A percentile compares a stretch with the other conserved stretches of the same genome.
Conservation (phyloP, 2,329 filamentous ascomycete species). For the Fusarium piperis region DNA sequence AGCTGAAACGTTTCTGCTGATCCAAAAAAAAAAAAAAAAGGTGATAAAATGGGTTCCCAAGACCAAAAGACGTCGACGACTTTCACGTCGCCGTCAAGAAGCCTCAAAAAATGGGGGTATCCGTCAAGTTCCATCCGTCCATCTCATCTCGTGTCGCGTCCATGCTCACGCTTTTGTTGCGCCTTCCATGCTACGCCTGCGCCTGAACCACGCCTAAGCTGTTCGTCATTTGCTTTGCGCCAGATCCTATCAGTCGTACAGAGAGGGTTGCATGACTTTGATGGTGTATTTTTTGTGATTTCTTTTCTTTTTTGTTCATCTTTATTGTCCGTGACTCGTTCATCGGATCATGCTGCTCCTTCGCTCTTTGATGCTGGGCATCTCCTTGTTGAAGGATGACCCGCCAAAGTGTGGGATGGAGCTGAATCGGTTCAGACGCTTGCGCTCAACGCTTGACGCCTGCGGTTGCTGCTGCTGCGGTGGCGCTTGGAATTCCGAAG, state of each 20-base stretch:
- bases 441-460: conserved; percentile 49
- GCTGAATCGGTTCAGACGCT: conserved; percentile 64
- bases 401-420: conserved; percentile 65
- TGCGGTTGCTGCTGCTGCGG: conserved; percentile 25
- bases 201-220: conserved; percentile 22
- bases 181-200: conserved; percentile 29
- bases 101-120: conserved; percentile 33
- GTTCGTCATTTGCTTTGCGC: conserved; percentile 25
- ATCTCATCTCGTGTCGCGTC: conserved; percentile 36
- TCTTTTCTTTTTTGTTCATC: conserved; percentile 24
- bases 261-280: conserved; percentile 11
- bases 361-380: conserved; percentile 51
- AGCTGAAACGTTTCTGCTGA: not conserved
- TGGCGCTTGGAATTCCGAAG: conserved; percentile 23
- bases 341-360: conserved; percentile 53
- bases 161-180: conserved; percentile 31
- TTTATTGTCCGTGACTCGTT: conserved; percentile 21
- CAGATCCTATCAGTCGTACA: conserved; percentile 41
- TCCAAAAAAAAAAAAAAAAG: too few relatives aligned
- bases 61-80: not conserved
- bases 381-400: conserved; percentile 49
- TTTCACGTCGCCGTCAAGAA: conserved; percentile 23
- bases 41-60: conserved; percentile 11
- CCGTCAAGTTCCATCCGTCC: conserved; percentile 34
- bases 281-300: conserved; percentile 18